phyloP scores from a whole-genome alignment of 768 basidiomycete species.

The Rubroboletus pulcherrimus region DNA sequence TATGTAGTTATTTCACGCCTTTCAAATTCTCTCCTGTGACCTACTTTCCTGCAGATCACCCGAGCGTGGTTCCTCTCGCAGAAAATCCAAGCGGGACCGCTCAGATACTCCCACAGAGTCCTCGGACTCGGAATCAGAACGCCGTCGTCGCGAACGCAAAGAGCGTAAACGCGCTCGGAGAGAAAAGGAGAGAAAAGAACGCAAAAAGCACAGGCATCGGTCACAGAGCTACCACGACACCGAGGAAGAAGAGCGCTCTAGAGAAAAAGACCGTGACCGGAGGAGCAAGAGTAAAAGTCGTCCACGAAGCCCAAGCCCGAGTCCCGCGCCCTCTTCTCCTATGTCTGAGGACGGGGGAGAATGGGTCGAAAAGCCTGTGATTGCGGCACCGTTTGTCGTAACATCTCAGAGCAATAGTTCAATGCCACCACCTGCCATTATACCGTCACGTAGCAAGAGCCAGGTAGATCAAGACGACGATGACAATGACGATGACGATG shows the following conservation, averaged over 20 bases:
- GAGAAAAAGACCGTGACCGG: constrained; percentile 26
- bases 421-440: constrained; percentile 24
- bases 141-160: constrained; percentile 54
- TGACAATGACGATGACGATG: constrained; percentile 30
- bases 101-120: constrained; percentile 42
- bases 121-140: constrained; percentile 53
- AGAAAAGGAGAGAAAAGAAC: constrained; percentile 44
- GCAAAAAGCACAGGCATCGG: constrained; percentile 35
- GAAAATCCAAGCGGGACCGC: constrained; percentile 57
- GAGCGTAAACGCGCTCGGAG: constrained; percentile 54
- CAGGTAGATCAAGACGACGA: constrained; percentile 19
- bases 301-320: constrained; percentile 32
- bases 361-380: constrained; percentile 62
- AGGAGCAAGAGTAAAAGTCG: constrained; percentile 33
- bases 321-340: constrained; percentile 29
- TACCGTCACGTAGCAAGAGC: constrained; percentile 13
- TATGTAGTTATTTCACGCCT: constrained; percentile 32
- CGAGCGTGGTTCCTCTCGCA: constrained; percentile 47
- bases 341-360: constrained; percentile 49
- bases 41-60: constrained; percentile 45
- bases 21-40: neutral
- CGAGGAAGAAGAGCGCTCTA: constrained; percentile 33
- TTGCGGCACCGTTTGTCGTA: constrained; percentile 26
- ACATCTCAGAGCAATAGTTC: constrained; percentile 17
- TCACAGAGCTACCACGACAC: constrained; percentile 35